These are phyloP conservation scores for Acanthamoeba culbertsoni DNA, from an alignment of 208 protist genomes.

Conservation along the genomic window DNA sequence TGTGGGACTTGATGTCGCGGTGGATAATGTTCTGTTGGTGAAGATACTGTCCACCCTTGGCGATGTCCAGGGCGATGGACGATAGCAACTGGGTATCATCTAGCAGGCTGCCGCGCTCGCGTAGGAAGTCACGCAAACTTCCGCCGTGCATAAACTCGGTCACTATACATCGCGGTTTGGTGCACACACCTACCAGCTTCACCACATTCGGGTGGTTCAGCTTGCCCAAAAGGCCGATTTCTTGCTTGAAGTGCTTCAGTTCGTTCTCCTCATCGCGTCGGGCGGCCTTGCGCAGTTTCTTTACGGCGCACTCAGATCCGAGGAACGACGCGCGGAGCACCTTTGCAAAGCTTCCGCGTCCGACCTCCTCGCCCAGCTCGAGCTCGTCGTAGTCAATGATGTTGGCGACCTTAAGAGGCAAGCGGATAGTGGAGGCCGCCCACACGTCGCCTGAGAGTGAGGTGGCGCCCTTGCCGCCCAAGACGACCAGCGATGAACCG, in stretches of 20 bases:
- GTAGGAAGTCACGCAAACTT: neutral
- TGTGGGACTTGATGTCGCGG: neutral
- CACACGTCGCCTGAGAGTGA: neutral
- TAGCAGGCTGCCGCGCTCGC: neutral
- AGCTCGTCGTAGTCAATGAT: neutral
- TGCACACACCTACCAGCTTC: conserved; percentile 8
- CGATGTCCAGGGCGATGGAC: neutral
- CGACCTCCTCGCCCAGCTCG: neutral
- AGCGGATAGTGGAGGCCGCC: neutral
- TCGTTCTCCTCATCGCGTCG: neutral
- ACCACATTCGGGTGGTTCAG: conserved; percentile 19
- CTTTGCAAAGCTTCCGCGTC: neutral
- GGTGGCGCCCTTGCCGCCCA: neutral
- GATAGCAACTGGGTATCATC: neutral
- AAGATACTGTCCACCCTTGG: neutral
- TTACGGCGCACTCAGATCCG: neutral
- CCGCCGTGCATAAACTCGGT: neutral
- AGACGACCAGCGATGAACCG: neutral
- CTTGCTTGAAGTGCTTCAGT: neutral
- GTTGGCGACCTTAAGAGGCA: neutral
- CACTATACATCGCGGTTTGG: neutral
- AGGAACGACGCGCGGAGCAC: neutral
- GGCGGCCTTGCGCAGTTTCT: neutral
- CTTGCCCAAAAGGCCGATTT: neutral
- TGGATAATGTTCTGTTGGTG: neutral